These are phyloP conservation scores for Xylaria sp. DNA, from an alignment of 2,329 filamentous ascomycete genomes.

Conservation along the genomic window DNA sequence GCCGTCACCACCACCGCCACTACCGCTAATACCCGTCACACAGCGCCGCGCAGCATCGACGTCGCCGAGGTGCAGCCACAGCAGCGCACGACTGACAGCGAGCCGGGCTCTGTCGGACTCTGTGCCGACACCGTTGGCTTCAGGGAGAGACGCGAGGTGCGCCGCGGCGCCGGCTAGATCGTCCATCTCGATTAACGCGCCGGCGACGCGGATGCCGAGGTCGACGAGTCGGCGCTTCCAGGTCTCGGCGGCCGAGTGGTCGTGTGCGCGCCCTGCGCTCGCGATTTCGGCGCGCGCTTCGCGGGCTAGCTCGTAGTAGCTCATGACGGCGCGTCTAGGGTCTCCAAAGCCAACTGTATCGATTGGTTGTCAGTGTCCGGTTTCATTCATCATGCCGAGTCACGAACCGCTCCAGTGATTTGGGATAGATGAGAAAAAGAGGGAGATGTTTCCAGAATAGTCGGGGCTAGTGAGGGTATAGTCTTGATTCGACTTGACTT, in stretches of 20 bases:
- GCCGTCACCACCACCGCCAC: background rate
- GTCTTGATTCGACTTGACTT: too few species aligned
- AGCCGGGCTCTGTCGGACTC: constrained; percentile 47
- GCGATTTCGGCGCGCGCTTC: constrained; percentile 71
- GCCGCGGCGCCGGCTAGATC: constrained; percentile 80
- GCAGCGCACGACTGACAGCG: constrained; percentile 62
- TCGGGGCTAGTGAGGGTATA: too few species aligned
- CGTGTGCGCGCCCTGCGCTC: constrained; percentile 50
- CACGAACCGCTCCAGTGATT: too few species aligned
- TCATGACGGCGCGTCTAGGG: constrained; percentile 81
- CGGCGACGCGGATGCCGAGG: constrained; percentile 70
- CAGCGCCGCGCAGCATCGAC: constrained; percentile 67
- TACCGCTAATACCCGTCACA: too few species aligned
- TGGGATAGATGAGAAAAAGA: too few species aligned
- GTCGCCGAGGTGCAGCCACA: constrained; percentile 83
- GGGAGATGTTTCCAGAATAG: too few species aligned
- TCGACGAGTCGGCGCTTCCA: constrained; percentile 79
- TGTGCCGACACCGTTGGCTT: constrained; percentile 42
- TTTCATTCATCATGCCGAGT: too few species aligned
- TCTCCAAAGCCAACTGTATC: constrained; percentile 82
- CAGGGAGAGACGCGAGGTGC: constrained; percentile 68
- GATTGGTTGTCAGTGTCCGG: too few species aligned
- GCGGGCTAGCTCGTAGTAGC: constrained; percentile 84
- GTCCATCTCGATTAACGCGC: constrained; percentile 81
- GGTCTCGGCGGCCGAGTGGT: constrained; percentile 61